Base-by-base conservation (phyloP, 805 yeast genomes). In the Ascoidea rubescens region DNA sequence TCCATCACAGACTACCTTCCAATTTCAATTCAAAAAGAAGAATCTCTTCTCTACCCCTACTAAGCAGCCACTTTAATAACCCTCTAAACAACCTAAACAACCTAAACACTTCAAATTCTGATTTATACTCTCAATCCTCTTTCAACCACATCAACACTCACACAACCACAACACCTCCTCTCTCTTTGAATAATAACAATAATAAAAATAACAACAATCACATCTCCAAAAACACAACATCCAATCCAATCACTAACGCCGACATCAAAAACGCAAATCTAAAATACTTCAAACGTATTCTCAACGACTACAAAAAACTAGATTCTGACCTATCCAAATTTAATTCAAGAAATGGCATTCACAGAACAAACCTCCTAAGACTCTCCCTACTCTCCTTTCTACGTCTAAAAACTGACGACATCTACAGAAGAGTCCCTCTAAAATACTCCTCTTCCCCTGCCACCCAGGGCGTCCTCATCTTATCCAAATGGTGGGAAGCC, bases 401-500 rank as follows among this genome's bases (percentile, higher is more conserved):
- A 12, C 42, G 58, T 31, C n/a, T 33, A 4, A 48, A 55, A 16
- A 48, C 47, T 17, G 56, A 55, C 48, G 50, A 52, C 2, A 48
- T 50, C 28, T 53, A 48, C 44, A 14, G 5, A 10, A 45, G 45
- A 30, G 31, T 45, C 5, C 50, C 53, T 4, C n/a, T 31, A 43
- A 33, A 16, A 6, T 45, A 48, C 21, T 52, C 50, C 14, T 45
- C 32, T 7, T 52, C 52, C 48, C 30, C 52, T 32, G 53, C 53
- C 3, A 21, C 45, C 12, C 44, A n/a, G 4, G 58, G 56, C 30
- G 37, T 54, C 33, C 52, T 50, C 16, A 47, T 52, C 3, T 47
- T 77, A 16, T 57, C 72, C 7, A 69, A 67, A 57, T 79, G 83
- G 83, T 78, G 83, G 83, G 58, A 64, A n/a, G 65, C 72, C n/a